Evolutionary conservation across 139 green algal genomes (phyloP).

Genomic region (Picochlorum sp.): DNA sequence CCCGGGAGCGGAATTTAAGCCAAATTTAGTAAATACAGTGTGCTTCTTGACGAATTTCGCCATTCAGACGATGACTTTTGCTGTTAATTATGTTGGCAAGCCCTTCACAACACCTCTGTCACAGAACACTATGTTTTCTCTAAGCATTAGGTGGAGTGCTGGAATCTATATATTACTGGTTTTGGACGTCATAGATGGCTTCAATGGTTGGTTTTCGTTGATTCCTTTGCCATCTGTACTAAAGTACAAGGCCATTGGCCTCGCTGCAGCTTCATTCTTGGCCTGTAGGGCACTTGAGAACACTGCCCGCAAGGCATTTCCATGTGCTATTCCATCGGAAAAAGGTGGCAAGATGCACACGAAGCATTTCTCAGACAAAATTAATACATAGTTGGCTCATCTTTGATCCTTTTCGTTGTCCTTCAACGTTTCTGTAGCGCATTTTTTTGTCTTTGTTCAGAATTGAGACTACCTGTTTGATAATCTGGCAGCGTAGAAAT

Average conservation of each 20-base stretch:
- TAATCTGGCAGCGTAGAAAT: too few relatives aligned
- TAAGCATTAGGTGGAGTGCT: slow-evolving; percentile 5
- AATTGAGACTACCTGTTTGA: too few relatives aligned
- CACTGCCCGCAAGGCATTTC: slow-evolving; percentile 15
- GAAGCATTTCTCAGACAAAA: not conserved
- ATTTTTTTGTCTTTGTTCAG: too few relatives aligned
- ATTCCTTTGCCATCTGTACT: slow-evolving; percentile 16
- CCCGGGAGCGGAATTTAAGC: slow-evolving; percentile 75
- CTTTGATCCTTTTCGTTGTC: too few relatives aligned
- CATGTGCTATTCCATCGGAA: slow-evolving; percentile 9
- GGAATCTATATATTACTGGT: slow-evolving; percentile 16
- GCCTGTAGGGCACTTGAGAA: slow-evolving; percentile 11
- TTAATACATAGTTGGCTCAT: too few relatives aligned
- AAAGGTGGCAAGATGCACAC: slow-evolving; percentile 13
- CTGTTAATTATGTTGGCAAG: slow-evolving; percentile 89
- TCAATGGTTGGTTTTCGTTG: slow-evolving; percentile 23
- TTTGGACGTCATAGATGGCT: slow-evolving; percentile 16
- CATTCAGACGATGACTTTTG: slow-evolving; percentile 86
- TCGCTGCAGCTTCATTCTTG: not conserved
- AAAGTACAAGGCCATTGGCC: slow-evolving; percentile 13
- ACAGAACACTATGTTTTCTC: slow-evolving; percentile 14
- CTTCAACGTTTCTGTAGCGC: too few relatives aligned
- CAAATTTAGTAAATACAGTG: slow-evolving; percentile 96
- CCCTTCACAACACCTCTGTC: slow-evolving; percentile 81
- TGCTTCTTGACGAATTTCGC: slow-evolving; percentile 85